Conservation (phyloP, 2,329 filamentous ascomycete genomes). For the Neopestalotiopsis sp. region DNA sequence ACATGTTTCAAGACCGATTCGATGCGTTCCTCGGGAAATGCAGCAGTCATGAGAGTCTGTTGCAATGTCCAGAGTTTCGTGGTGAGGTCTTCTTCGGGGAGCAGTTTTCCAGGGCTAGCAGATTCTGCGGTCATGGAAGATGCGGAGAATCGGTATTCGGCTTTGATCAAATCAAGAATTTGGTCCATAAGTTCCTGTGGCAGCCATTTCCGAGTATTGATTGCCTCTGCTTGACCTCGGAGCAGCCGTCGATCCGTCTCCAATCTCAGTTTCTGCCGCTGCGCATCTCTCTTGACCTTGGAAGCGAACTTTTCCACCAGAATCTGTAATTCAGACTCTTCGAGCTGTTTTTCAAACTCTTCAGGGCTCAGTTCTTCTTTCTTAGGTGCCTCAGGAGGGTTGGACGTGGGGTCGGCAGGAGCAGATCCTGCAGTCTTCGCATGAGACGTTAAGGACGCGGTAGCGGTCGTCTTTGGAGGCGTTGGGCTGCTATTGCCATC, state of each 20-base stretch:
- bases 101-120: constrained; percentile 54
- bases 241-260: constrained; percentile 87
- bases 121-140: constrained; percentile 56
- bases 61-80: constrained; percentile 85
- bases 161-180: constrained; percentile 74
- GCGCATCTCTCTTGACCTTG: constrained; percentile 80
- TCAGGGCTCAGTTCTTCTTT: constrained; percentile 73
- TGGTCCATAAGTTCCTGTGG: constrained; percentile 78
- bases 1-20: constrained; percentile 69
- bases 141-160: constrained; percentile 65
- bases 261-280: constrained; percentile 76
- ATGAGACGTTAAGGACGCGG: constrained; percentile 34
- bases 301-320: constrained; percentile 83
- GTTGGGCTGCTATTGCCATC: constrained; percentile 34
- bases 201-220: constrained; percentile 81
- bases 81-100: constrained; percentile 78
- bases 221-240: constrained; percentile 75
- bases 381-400: constrained; percentile 23
- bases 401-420: constrained; percentile 26
- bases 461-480: constrained; percentile 32
- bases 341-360: constrained; percentile 87
- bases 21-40: constrained; percentile 70
- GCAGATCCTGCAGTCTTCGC: constrained; percentile 30
- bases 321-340: constrained; percentile 87
- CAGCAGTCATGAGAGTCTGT: constrained; percentile 71